Conservation (phyloP, 805 yeast species). For the Kuraishia cidri region DNA sequence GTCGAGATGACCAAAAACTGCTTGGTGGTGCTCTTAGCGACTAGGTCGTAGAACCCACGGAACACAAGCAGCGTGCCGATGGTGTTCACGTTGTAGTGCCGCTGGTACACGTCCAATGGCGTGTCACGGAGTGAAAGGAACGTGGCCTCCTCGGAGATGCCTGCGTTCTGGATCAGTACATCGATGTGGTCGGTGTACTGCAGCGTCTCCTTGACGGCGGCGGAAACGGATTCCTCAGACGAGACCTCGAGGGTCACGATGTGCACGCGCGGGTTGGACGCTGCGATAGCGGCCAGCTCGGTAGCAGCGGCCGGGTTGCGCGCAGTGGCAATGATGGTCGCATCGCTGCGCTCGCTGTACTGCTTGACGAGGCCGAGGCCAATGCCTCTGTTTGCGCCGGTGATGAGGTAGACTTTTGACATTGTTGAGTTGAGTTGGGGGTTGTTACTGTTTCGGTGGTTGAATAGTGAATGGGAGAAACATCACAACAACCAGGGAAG, state of each 20-base stretch:
- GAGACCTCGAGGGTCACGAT: background rate
- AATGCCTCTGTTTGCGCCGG: constrained; percentile 1
- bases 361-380: constrained; percentile 1
- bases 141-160: background rate
- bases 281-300: background rate
- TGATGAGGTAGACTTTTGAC: constrained; percentile 1
- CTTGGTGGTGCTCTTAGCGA: constrained; percentile 10
- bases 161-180: constrained; percentile 1
- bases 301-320: background rate
- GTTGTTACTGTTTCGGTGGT: too few species aligned
- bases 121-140: background rate
- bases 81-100: constrained; percentile 12
- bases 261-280: background rate
- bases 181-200: background rate
- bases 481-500: too few species aligned
- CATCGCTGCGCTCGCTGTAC: background rate
- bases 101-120: background rate
- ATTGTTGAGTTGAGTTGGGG: too few species aligned
- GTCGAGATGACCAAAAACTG: constrained; percentile 19
- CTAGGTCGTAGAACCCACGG: constrained; percentile 12
- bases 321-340: constrained; percentile 1
- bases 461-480: too few species aligned
- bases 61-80: constrained; percentile 15
- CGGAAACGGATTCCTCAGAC: background rate
- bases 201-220: background rate